Evolutionary conservation across 257 asterid genomes (phyloP), one percentile per base, ranked within the genome.

Genomic region (Fraxinus americana): DNA sequence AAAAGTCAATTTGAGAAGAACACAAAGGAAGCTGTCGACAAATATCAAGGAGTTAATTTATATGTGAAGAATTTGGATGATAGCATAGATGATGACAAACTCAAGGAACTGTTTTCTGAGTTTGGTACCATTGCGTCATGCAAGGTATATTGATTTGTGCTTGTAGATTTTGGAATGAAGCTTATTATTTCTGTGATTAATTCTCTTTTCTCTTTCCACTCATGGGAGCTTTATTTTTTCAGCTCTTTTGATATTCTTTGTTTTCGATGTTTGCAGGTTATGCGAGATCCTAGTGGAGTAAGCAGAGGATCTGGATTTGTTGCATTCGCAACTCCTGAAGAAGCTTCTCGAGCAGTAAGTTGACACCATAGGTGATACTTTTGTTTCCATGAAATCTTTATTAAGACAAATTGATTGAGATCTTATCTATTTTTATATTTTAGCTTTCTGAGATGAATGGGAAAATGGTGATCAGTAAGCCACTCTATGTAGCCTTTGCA

Each of bases 251-350:
- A 4, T 50, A 1, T 27, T n/a, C 17, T 63, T 4, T 70, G 66
- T 75, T 11, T 50, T 35, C 30, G 14, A 21, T 48, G 39, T 75
- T 45, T 39, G 4, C 69, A 89, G 93, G 91, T 89, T 63, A 89
- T 89, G 90, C 85, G 88, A 16, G 92, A 90, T 81, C 89, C 92
- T 17, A 88, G 79, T 78, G 94, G 94, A 38, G 76, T 81, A 36
- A 90, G 92, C 85, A 85, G 89, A 76, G 92, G 94, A 25, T 88
- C 94, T 50, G 94, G 94, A 16, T 90, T 90, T 82, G 91, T 88
- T 39, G 91, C 94, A 23, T 90, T 90, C 81, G 75, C 92, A 16
- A 70, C 90, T 32, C 83, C 89, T 25, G 92, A 88, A 68, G 94
- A 88, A 74, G 91, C 94, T 76, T 82, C 87, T 57, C 82, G 83